These are phyloP conservation scores for Ustilago tritici DNA, from an alignment of 1,284 basidiomycete genomes.

Conservation along the genomic window DNA sequence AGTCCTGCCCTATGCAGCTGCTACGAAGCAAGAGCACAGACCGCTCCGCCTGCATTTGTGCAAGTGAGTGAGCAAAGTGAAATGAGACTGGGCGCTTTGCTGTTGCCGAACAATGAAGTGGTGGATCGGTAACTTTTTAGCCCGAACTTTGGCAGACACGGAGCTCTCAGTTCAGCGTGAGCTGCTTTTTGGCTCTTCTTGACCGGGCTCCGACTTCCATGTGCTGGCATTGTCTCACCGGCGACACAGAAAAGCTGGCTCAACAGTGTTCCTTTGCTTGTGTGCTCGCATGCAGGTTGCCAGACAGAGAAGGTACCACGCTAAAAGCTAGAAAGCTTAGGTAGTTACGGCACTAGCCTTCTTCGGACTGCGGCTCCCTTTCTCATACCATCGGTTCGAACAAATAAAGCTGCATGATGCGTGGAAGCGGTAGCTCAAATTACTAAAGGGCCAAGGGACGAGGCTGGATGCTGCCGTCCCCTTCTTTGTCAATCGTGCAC, in stretches of 20 bases:
- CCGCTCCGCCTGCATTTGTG: not conserved
- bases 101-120: constrained; percentile 6
- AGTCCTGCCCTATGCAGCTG: not conserved
- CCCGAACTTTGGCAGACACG: constrained; percentile 1
- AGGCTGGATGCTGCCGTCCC: not conserved
- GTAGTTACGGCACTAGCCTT: not conserved
- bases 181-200: not conserved
- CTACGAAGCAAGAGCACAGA: not conserved
- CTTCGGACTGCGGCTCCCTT: not conserved
- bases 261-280: not conserved
- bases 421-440: not conserved
- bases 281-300: not conserved
- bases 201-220: not conserved
- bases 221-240: not conserved
- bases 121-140: constrained; percentile 3
- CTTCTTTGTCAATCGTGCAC: not conserved
- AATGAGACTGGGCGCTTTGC: not conserved
- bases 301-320: constrained; percentile 5
- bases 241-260: not conserved
- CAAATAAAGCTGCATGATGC: not conserved
- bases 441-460: not conserved
- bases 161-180: not conserved
- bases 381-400: not conserved
- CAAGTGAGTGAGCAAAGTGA: not conserved
- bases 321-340: not conserved